Evolutionary conservation across 805 yeast species (phyloP).

Genomic region (Candida railenensis): DNA sequence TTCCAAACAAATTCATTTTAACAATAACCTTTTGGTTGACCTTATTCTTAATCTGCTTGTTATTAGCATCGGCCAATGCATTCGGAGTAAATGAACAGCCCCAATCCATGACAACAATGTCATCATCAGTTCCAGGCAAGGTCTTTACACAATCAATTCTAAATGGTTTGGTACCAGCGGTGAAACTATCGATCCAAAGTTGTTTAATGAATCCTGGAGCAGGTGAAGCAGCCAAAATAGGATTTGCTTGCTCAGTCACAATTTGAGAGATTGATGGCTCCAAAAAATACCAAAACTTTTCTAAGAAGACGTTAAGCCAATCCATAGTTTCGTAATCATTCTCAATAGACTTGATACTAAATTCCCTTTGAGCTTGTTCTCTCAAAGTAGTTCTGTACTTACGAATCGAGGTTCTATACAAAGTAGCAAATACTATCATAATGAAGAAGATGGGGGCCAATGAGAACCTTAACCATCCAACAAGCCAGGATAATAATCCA

Average conservation of each 20-base stretch:
- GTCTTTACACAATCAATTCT: conserved; percentile 89
- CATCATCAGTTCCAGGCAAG: conserved; percentile 83
- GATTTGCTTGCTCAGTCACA: conserved; percentile 83
- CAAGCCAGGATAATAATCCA: conserved; percentile 69
- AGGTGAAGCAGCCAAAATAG: conserved; percentile 73
- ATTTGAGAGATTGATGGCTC: conserved; percentile 89
- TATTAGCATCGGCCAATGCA: conserved; percentile 77
- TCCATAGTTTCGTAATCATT: conserved; percentile 91
- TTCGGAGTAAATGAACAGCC: conserved; percentile 90
- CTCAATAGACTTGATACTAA: conserved; percentile 77
- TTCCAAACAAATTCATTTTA: conserved; percentile 78
- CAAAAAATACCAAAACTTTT: conserved; percentile 86
- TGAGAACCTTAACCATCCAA: conserved; percentile 77
- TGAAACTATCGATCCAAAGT: conserved; percentile 83
- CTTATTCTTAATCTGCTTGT: conserved; percentile 78
- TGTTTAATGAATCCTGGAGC: conserved; percentile 81
- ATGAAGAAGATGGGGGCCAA: conserved; percentile 80
- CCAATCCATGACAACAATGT: conserved; percentile 98
- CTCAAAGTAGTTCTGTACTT: conserved; percentile 73
- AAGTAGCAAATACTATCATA: conserved; percentile 57
- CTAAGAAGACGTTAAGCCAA: conserved; percentile 88
- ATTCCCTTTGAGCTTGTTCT: conserved; percentile 82
- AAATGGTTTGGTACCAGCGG: conserved; percentile 95
- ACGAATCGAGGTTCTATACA: conserved; percentile 81
- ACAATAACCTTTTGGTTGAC: conserved; percentile 81